Evolutionary conservation across 148 eudicot species (phyloP).

Genomic region (Fagopyrum homotropicum): DNA sequence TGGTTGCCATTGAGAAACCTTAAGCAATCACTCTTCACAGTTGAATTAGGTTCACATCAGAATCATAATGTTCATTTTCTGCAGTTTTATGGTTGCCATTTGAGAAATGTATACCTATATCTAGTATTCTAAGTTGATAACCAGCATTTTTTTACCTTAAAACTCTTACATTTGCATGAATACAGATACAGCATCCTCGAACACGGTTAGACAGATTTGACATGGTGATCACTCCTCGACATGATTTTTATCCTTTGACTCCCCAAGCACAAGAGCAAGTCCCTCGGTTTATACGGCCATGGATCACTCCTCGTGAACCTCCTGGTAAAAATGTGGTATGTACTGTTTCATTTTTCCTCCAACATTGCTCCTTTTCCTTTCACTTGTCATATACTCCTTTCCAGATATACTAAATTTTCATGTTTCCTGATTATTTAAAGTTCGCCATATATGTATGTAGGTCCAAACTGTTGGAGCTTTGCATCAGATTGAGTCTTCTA

Average conservation of each 20-base stretch:
- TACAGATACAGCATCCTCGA: constrained; percentile 96
- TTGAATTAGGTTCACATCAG: neutral
- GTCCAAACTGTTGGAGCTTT: constrained; percentile 91
- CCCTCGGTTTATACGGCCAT: constrained; percentile 70
- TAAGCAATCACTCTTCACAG: neutral
- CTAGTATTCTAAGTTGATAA: neutral
- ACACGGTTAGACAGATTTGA: constrained; percentile 81
- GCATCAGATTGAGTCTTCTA: constrained; percentile 79
- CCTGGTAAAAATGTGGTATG: constrained; percentile 82
- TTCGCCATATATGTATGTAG: constrained; percentile 30
- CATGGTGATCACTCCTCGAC: constrained; percentile 85
- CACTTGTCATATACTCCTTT: neutral
- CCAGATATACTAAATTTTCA: neutral
- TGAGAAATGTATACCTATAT: neutral
- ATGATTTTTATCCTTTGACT: constrained; percentile 84
- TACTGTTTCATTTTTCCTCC: neutral
- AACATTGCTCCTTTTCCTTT: neutral
- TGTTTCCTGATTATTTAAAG: neutral
- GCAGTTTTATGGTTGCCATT: neutral
- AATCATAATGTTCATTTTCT: neutral
- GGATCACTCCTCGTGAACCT: constrained; percentile 85
- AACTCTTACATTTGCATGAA: constrained; percentile 15
- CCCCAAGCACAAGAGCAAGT: constrained; percentile 74
- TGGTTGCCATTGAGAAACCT: neutral
- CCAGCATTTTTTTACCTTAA: constrained; percentile 12